Evolutionary conservation across 108 stramenopile genomes (phyloP).

Genomic region (Cylindrotheca fusiformis): DNA sequence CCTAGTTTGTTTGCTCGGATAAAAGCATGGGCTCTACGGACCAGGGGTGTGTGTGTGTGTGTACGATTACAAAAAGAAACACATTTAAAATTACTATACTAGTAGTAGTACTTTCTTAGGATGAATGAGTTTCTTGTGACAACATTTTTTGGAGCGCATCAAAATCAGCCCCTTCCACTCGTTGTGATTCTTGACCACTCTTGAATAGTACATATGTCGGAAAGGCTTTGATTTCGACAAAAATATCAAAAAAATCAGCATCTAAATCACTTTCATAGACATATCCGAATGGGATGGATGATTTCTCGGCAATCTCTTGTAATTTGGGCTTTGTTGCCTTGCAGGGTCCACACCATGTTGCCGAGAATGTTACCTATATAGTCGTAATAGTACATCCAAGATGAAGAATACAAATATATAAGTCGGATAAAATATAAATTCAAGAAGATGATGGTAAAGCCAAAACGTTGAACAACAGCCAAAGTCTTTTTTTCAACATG

Average conservation of each 20-base stretch:
- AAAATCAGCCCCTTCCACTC: constrained; percentile 74
- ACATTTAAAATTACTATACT: too few species aligned
- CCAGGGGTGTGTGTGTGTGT: too few species aligned
- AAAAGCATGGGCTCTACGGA: too few species aligned
- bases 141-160: constrained; percentile 22
- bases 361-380: constrained; percentile 59
- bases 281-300: constrained; percentile 52
- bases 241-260: constrained; percentile 34
- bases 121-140: too few species aligned
- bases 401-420: neutral
- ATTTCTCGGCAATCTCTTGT: constrained; percentile 22
- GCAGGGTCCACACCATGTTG: constrained; percentile 73
- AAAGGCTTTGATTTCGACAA: constrained; percentile 56
- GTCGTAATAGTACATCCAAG: neutral
- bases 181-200: constrained; percentile 38
- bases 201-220: constrained; percentile 71
- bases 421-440: too few species aligned
- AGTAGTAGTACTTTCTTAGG: too few species aligned
- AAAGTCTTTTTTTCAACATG: too few species aligned
- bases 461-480: too few species aligned
- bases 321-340: constrained; percentile 64
- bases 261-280: constrained; percentile 68
- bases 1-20: too few species aligned
- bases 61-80: too few species aligned
- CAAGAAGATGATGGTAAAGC: too few species aligned